Base-by-base conservation (phyloP, 441 rosid genomes). In the Iberis amara region DNA sequence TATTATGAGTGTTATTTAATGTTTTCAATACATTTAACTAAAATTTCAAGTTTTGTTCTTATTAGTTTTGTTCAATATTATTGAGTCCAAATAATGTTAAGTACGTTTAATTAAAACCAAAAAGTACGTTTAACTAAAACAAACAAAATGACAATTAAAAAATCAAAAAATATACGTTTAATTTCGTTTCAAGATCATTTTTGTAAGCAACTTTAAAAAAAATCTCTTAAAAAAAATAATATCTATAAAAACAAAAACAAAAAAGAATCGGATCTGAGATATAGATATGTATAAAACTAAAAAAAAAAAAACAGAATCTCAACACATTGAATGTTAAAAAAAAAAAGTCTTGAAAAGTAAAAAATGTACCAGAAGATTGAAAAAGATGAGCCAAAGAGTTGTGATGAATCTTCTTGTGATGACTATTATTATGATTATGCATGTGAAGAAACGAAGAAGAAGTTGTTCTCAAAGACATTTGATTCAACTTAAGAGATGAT, bases 281-380 rank as follows among this genome's bases (percentile, higher is more conserved):
- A 41, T 61, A 26, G 11, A 30, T 39, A 18, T 39, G 23, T 26
- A 6, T 14, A 18, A 18, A 18, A 18, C 21, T 18, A 18, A 18
- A 18, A 1, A 18, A 18, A 18, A 18, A 31, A 10, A 12, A 39
- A 38, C 18, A 26, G 2, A 32, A 32, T 5, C 31, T 11, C 4
- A 38, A 10, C 9, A 38, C 12, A 46, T 8, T 42, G 2, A 21
- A 43, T 21, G 50, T 32, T 8, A 6, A 47, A 18, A 42, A 12
- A 14, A 37, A 12, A 18, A 35, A 33, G 9, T 43, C 6, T 26
- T 2, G 0, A 45, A 47, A 26, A 52, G 5, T 38, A 32, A 40
- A 48, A 52, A 6, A 8, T 0, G 33, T 69, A 80, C 90, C 88
- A 39, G 84, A 66, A 4, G 83, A 69, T 5, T 69, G 76, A 58